Evolutionary conservation across 2,329 filamentous ascomycete genomes (phyloP), one percentile per base, ranked within the genome.

Genomic region (Tolypocladium tropicale): DNA sequence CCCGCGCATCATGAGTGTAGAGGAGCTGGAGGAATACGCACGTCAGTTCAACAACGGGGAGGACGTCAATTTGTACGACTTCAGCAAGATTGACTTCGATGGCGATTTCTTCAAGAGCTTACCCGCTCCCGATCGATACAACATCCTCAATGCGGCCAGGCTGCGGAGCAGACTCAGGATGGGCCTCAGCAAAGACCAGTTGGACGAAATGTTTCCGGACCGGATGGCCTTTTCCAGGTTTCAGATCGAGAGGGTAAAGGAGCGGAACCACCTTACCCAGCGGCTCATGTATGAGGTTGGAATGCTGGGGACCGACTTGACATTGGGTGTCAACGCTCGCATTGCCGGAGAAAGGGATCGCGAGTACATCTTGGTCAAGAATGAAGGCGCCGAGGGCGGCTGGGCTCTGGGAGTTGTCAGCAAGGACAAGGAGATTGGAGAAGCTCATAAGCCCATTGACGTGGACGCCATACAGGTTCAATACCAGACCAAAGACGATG

Each of bases 1-100:
- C 70, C 93, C 93, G 4, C 82, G 95, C 18, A 93, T 99, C 64
- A 97, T 99, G 94, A 95, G 88, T 54, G 82, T 95, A 28, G 90
- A 95, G 66, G 93, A 99, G 68, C 74, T 99, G 57, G 90, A 97
- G 72, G 87, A 93, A 62, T 99, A 99, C 68, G 93, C 95, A 3
- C 80, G 86, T 53, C 92, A 97, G 61, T 97, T 97, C 65, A 84
- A 96, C 65, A 84, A 84, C 58, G 94, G 94, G 55, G 91, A 97
- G 71, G 93, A 97, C 68, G 88, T 97, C 63, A 86, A 86, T 61
- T 72, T 92, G 6, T 97, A 97, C 71, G 93, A 97, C 72, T 99
- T 99, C 68, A 95, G 89, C 67, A 97, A 97, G 72, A 99, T 99
- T 64, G 94, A 99, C 68, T 99, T 97, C 65, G 89, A 97, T 62